These are phyloP conservation scores for Stagonosporopsis cucurbitacearum DNA, from an alignment of 2,329 filamentous ascomycete genomes.

Conservation along the genomic window DNA sequence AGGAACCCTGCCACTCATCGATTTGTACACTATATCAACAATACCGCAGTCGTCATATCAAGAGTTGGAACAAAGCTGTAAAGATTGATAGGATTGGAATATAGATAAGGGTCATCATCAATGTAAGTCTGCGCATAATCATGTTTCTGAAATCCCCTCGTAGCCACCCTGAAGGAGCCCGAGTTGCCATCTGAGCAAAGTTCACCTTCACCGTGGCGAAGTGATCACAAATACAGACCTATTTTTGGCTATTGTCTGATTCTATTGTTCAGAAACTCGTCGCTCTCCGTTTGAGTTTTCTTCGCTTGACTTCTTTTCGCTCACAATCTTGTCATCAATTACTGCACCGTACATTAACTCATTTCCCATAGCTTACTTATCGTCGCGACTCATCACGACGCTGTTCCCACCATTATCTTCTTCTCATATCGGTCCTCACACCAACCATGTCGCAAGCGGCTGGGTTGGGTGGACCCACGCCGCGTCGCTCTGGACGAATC, in stretches of 20 bases:
- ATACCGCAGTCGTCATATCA: slow-evolving; percentile 18
- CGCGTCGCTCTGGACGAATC: slow-evolving; percentile 41
- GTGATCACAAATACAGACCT: background rate
- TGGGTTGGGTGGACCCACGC: slow-evolving; percentile 34
- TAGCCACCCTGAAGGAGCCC: too few relatives aligned
- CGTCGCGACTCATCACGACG: background rate
- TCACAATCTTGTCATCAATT: background rate
- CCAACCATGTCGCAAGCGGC: slow-evolving; percentile 33
- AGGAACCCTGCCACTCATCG: slow-evolving; percentile 18
- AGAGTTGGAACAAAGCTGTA: background rate
- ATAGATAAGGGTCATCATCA: background rate
- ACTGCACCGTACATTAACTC: too few relatives aligned
- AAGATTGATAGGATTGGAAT: background rate
- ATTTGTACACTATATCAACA: slow-evolving; percentile 19
- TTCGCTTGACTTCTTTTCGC: background rate
- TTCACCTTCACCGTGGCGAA: slow-evolving; percentile 3
- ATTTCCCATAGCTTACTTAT: too few relatives aligned
- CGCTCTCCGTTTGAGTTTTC: background rate
- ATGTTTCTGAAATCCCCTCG: background rate
- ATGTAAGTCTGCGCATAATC: slow-evolving; percentile 7
- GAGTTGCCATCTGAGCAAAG: too few relatives aligned
- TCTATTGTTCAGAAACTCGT: background rate
- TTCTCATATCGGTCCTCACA: background rate
- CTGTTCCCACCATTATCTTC: background rate
- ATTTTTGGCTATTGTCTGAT: background rate